Evolutionary conservation across 202 grass and related monocot genomes (phyloP).

Genomic region (Zoysia matrella): DNA sequence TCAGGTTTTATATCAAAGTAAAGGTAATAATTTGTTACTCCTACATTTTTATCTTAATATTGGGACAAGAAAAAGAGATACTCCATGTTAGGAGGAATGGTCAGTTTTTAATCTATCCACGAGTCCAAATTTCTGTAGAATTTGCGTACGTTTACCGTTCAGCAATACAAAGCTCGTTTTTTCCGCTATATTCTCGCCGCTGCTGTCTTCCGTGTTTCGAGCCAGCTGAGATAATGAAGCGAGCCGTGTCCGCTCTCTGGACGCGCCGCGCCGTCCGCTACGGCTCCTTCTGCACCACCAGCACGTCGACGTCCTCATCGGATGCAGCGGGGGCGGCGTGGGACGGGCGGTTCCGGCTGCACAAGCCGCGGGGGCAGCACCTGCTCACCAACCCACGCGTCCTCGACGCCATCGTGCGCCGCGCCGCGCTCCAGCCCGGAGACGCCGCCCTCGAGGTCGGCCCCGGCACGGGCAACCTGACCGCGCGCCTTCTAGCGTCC

Average conservation of each 20-base stretch:
- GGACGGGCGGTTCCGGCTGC: slow-evolving; percentile 43
- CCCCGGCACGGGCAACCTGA: slow-evolving; percentile 70
- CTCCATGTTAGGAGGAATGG: too few relatives aligned
- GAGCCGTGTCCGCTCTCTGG: slow-evolving; percentile 4
- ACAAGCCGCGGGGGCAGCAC: slow-evolving; percentile 46
- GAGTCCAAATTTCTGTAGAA: too few relatives aligned
- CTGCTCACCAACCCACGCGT: slow-evolving; percentile 36
- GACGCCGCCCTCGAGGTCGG: slow-evolving; percentile 76
- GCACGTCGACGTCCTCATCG: not conserved
- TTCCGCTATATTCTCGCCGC: not conserved
- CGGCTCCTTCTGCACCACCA: not conserved
- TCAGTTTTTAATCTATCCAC: too few relatives aligned
- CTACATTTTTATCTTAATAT: too few relatives aligned
- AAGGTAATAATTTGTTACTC: too few relatives aligned
- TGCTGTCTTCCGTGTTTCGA: not conserved
- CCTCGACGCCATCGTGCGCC: slow-evolving; percentile 51
- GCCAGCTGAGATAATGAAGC: slow-evolving; percentile 20
- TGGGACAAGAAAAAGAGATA: too few relatives aligned
- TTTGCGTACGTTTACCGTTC: not conserved
- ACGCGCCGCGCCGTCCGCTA: not conserved
- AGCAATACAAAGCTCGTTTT: not conserved
- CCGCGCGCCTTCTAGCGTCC: slow-evolving; percentile 55
- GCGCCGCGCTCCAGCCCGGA: slow-evolving; percentile 34
- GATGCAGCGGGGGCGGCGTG: not conserved
- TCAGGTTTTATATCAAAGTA: too few relatives aligned